Percentiles rank a stretch among this genome's conserved stretches.
Conservation (phyloP, 108 stramenopile genomes). For the Nannochloropsis salina region DNA sequence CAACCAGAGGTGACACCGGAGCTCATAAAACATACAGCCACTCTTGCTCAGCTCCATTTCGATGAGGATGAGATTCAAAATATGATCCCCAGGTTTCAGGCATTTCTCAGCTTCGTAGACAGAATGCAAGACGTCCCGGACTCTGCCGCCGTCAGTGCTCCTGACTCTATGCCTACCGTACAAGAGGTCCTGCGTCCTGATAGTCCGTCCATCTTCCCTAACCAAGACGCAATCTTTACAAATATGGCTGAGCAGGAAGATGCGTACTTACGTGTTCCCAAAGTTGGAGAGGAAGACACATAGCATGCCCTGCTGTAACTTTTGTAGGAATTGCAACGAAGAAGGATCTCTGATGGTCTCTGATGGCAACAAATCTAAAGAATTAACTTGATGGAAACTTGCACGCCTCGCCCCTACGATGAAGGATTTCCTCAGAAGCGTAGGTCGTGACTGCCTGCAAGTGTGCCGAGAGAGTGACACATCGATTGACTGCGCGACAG, state of each 20-base stretch:
- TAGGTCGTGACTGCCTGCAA: too few species aligned
- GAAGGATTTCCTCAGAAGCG: too few species aligned
- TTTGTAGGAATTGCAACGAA: too few species aligned
- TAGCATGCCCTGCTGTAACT: background rate
- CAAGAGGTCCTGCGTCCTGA: background rate
- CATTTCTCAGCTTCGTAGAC: slow-evolving; percentile 8
- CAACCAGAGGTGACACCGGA: background rate
- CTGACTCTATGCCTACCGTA: background rate
- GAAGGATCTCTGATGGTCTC: too few species aligned
- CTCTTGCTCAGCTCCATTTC: background rate
- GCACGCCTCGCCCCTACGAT: too few species aligned
- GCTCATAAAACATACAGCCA: slow-evolving; percentile 10
- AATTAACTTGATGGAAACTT: too few species aligned
- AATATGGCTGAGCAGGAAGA: slow-evolving; percentile 1
- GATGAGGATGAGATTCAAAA: background rate
- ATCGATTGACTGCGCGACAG: too few species aligned
- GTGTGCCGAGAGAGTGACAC: too few species aligned
- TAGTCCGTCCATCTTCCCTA: background rate
- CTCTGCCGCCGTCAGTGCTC: background rate
- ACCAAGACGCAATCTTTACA: background rate
- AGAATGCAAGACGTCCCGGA: slow-evolving; percentile 1
- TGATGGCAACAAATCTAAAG: too few species aligned
- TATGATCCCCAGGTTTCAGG: background rate
- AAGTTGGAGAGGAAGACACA: background rate
- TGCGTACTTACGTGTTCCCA: background rate